phyloP scores from a whole-genome alignment of 2,329 filamentous ascomycete genomes.

The Ceratocystis cacaofunesta region DNA sequence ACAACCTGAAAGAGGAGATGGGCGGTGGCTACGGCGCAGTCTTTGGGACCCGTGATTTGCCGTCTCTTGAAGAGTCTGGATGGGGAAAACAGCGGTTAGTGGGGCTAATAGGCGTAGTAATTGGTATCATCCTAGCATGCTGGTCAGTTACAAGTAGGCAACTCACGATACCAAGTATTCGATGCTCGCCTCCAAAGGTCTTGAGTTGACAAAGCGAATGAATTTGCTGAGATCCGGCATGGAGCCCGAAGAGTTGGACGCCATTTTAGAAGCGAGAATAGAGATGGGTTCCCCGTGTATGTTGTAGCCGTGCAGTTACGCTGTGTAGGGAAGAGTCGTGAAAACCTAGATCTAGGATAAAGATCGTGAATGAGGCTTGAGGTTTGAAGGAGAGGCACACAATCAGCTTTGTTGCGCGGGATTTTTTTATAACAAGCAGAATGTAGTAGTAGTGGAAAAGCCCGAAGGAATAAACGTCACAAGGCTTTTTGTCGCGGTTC shows the following conservation, averaged over 20 bases:
- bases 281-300: too few species aligned
- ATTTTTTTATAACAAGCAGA: too few species aligned
- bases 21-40: slow-evolving; percentile 81
- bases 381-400: too few species aligned
- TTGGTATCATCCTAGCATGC: not conserved
- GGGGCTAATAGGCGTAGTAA: not conserved
- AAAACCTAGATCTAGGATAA: too few species aligned
- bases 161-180: slow-evolving; percentile 70
- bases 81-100: not conserved
- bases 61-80: slow-evolving; percentile 70
- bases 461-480: too few species aligned
- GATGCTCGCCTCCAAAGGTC: slow-evolving; percentile 64
- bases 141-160: not conserved
- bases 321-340: too few species aligned
- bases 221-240: slow-evolving; percentile 66
- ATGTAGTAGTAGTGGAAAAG: too few species aligned
- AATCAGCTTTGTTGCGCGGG: too few species aligned
- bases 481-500: too few species aligned
- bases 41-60: slow-evolving; percentile 75
- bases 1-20: slow-evolving; percentile 80
- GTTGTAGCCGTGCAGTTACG: too few species aligned
- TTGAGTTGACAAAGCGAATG: slow-evolving; percentile 61
- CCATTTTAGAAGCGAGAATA: not conserved
- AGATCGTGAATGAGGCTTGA: too few species aligned
- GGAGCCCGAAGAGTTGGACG: slow-evolving; percentile 18